Percentiles rank a stretch among this genome's conserved stretches.
These are phyloP conservation scores for Pyrus betulifolia DNA, from an alignment of 306 rosid species.

Conservation along the genomic window DNA sequence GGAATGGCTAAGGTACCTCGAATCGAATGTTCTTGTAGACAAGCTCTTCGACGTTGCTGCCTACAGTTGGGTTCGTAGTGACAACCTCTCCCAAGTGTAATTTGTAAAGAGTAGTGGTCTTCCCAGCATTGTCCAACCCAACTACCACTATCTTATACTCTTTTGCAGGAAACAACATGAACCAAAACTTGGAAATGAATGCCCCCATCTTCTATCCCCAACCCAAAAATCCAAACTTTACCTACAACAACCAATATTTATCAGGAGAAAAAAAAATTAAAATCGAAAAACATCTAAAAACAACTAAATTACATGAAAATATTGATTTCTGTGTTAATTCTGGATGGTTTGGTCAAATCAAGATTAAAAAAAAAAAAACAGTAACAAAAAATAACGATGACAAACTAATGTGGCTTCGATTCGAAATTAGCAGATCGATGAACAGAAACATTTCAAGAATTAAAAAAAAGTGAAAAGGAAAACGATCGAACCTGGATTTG, in stretches of 20 bases:
- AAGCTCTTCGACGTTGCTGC: conserved; percentile 96
- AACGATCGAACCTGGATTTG: conserved; percentile 27
- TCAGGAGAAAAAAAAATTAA: neutral
- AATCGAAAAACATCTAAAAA: neutral
- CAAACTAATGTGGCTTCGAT: conserved; percentile 5
- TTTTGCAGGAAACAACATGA: conserved; percentile 87
- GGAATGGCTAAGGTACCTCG: conserved; percentile 43
- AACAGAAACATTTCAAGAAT: neutral
- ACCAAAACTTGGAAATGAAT: conserved; percentile 70
- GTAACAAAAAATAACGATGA: neutral
- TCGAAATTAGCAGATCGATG: conserved; percentile 24
- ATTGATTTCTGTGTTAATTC: neutral
- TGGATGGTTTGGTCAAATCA: neutral
- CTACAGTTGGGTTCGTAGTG: conserved; percentile 93
- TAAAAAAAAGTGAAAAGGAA: neutral
- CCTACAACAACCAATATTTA: neutral
- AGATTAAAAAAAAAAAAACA: neutral
- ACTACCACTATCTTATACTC: conserved; percentile 93
- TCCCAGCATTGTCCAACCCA: conserved; percentile 95
- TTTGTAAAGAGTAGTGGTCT: conserved; percentile 93
- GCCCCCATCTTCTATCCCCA: conserved; percentile 61
- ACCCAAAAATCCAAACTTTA: conserved; percentile 18
- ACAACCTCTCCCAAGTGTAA: conserved; percentile 97
- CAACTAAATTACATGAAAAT: neutral
- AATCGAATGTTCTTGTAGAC: conserved; percentile 93